phyloP scores from a whole-genome alignment of 495 filamentous ascomycete species.

The Parmelia sp. region DNA sequence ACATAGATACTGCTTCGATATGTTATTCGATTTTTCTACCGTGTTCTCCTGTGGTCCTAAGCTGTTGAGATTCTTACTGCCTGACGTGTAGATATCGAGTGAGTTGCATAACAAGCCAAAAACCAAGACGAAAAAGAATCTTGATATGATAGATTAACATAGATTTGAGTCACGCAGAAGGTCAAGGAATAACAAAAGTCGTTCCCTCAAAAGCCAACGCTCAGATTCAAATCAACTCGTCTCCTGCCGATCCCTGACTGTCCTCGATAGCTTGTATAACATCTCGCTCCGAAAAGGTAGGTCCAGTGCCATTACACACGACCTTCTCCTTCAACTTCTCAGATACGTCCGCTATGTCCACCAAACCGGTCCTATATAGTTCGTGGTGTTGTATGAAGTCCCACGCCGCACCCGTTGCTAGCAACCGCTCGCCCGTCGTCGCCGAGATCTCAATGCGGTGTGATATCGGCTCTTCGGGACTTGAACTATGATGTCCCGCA shows the following conservation, averaged over 20 bases:
- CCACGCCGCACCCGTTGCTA: constrained; percentile 81
- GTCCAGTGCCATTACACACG: constrained; percentile 86
- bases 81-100: too few relatives aligned
- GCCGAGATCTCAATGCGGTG: constrained; percentile 64
- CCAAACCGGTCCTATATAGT: constrained; percentile 69
- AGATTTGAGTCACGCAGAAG: too few relatives aligned
- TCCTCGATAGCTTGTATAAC: constrained; percentile 71
- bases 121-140: too few relatives aligned
- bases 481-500: constrained; percentile 34
- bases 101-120: too few relatives aligned
- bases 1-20: too few relatives aligned
- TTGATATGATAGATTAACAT: too few relatives aligned
- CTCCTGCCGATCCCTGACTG: constrained; percentile 63
- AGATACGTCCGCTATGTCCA: constrained; percentile 75
- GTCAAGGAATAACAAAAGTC: too few relatives aligned
- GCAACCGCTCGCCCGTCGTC: constrained; percentile 63
- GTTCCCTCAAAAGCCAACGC: background rate
- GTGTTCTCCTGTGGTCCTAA: too few relatives aligned
- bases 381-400: constrained; percentile 82
- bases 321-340: constrained; percentile 66
- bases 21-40: too few relatives aligned
- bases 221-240: constrained; percentile 60
- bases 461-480: constrained; percentile 36
- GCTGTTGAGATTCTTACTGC: too few relatives aligned
- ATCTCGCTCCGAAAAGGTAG: constrained; percentile 75